phyloP scores from a whole-genome alignment of 1,139 yeast species.

The Kodamaea alishanica region DNA sequence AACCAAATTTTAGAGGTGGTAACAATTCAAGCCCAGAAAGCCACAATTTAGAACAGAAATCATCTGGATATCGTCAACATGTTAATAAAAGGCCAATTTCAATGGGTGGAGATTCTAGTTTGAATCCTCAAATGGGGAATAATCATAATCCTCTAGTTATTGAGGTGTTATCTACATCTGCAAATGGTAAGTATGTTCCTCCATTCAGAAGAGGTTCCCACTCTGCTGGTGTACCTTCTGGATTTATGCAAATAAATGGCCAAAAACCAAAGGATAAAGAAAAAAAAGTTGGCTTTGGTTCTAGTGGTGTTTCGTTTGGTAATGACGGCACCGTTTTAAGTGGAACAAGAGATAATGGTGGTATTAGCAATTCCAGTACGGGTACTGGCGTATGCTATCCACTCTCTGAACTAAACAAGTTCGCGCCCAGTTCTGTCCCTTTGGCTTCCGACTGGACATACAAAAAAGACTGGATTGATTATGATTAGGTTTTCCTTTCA shows the following conservation, averaged over 20 bases:
- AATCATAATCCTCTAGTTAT: conserved; percentile 1
- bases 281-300: neutral
- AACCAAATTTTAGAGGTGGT: conserved; percentile 11
- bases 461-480: conserved; percentile 35
- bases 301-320: conserved; percentile 8
- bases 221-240: conserved; percentile 5
- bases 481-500: conserved; percentile 16
- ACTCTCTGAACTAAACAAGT: conserved; percentile 14
- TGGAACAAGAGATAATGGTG: conserved; percentile 10
- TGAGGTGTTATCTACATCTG: conserved; percentile 17
- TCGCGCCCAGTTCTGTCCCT: conserved; percentile 41
- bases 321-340: conserved; percentile 4
- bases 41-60: neutral
- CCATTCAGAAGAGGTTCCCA: conserved; percentile 60
- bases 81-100: conserved; percentile 13
- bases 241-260: conserved; percentile 5
- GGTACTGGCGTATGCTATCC: conserved; percentile 9
- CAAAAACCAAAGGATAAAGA: conserved; percentile 9
- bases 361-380: conserved; percentile 26
- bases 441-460: conserved; percentile 39
- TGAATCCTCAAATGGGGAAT: conserved; percentile 1
- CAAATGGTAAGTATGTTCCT: conserved; percentile 61
- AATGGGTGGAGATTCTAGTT: conserved; percentile 6
- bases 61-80: conserved; percentile 1
- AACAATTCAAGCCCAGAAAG: conserved; percentile 12